Evolutionary conservation across 805 yeast genomes (phyloP).

Genomic region (Candida tallmaniae): DNA sequence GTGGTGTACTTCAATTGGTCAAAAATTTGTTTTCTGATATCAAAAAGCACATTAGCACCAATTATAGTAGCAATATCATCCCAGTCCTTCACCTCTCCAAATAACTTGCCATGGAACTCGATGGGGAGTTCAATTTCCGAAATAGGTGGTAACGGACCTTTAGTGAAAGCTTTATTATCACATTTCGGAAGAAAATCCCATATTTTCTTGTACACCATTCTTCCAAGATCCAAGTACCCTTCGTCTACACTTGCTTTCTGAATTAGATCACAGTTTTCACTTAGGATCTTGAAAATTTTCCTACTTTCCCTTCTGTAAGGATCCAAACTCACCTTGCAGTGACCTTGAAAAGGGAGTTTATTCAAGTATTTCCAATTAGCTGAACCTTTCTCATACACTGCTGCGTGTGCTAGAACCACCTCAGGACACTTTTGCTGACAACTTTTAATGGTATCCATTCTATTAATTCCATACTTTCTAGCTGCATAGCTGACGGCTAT

Average conservation of each 20-base stretch:
- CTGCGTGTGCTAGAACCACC: slow-evolving; percentile 82
- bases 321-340: slow-evolving; percentile 83
- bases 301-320: slow-evolving; percentile 88
- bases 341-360: slow-evolving; percentile 51
- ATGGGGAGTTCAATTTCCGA: slow-evolving; percentile 34
- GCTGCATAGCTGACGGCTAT: slow-evolving; percentile 94
- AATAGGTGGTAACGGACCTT: slow-evolving; percentile 39
- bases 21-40: slow-evolving; percentile 51
- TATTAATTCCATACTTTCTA: slow-evolving; percentile 68
- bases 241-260: slow-evolving; percentile 98
- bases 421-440: slow-evolving; percentile 76
- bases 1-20: slow-evolving; percentile 72
- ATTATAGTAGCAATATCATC: slow-evolving; percentile 69
- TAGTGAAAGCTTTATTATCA: neutral
- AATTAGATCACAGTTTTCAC: slow-evolving; percentile 56
- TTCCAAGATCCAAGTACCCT: slow-evolving; percentile 80
- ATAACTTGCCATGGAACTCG: slow-evolving; percentile 29
- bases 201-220: slow-evolving; percentile 46
- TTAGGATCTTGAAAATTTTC: slow-evolving; percentile 65
- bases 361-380: slow-evolving; percentile 74
- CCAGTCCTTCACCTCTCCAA: slow-evolving; percentile 45
- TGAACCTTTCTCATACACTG: slow-evolving; percentile 87
- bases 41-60: slow-evolving; percentile 57
- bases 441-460: slow-evolving; percentile 68
- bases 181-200: slow-evolving; percentile 45